Conservation (phyloP, 2,329 filamentous ascomycete genomes). For the Colletotrichum sp. region DNA sequence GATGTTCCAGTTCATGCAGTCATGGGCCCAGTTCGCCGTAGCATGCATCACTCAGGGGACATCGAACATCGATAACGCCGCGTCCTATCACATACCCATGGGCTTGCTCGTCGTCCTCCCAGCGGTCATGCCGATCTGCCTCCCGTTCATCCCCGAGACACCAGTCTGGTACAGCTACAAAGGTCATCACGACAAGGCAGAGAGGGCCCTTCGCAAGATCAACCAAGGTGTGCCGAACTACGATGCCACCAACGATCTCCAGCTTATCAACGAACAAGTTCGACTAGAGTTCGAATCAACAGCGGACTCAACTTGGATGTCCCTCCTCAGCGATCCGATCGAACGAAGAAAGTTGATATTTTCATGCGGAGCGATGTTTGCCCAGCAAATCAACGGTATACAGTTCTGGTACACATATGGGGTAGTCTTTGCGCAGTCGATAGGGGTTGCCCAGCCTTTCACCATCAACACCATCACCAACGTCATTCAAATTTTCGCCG, state of each 20-base stretch:
- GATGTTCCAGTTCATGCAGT: conserved; percentile 13
- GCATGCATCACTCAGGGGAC: conserved; percentile 12
- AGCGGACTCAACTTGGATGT: conserved; percentile 28
- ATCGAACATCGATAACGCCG: not conserved
- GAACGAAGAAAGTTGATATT: conserved; percentile 49
- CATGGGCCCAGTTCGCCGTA: not conserved
- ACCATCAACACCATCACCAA: conserved; percentile 45
- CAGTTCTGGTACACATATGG: conserved; percentile 46
- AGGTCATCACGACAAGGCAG: not conserved
- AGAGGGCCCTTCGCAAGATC: not conserved
- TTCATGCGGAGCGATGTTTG: conserved; percentile 42
- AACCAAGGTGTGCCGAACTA: conserved; percentile 21
- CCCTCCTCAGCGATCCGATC: conserved; percentile 41
- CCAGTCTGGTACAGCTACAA: not conserved
- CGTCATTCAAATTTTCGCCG: conserved; percentile 46
- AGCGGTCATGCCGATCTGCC: not conserved
- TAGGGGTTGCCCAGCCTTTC: conserved; percentile 44
- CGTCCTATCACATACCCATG: not conserved
- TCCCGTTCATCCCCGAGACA: not conserved
- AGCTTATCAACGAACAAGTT: not conserved
- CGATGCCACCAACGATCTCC: conserved; percentile 26
- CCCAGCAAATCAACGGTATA: conserved; percentile 49
- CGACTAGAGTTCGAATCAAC: not conserved
- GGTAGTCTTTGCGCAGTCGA: conserved; percentile 42
- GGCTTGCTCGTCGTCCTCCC: not conserved